Evolutionary conservation across 345 rosid genomes (phyloP), one percentile per base, ranked within the genome.

Genomic region (Excoecaria agallocha): DNA sequence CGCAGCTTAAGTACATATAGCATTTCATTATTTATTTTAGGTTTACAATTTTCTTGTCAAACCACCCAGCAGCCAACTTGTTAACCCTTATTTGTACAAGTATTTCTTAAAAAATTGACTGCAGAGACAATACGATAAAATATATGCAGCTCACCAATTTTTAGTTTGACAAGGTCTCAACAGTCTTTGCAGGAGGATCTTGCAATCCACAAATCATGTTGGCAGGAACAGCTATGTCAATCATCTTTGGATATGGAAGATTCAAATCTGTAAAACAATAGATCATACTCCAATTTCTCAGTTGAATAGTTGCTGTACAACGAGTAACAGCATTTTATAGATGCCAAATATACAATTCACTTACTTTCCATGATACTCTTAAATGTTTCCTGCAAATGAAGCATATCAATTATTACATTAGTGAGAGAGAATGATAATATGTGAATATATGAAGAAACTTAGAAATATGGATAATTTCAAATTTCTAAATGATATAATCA

Each of bases 201-300:
- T 95, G 99, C 86, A 90, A 79, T 63, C 98, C 98, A 70, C 98
- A 95, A 12, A 85, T 88, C 92, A 91, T 77, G 67, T 93, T 95
- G 52, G 93, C 91, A 39, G 93, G 99, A 46, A 89, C 96, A 22
- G 98, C 92, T 58, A 87, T 77, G 66, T 90, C 98, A 35, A 93
- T 91, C 97, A 90, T 88, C 88, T 93, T 90, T 19, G 99, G 99
- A 82, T 91, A 91, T 70, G 94, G 54, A 64, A 95, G 84, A 74
- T 89, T 88, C 54, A 95, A 84, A 88, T 90, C 98, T 95, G 86
- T 43, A 69, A 12, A 38, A 78, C 49, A 68, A 24, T 8, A 6
- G 15, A 35, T 25, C 12, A 22, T 15, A 16, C 12, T 5, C 39
- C 37, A 62, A 25, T 3, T 70, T 68, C 46, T 49, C 16, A 0